These are phyloP conservation scores for apple (Malus domestica) DNA, from an alignment of 306 rosid genomes.

Conservation along the genomic window ASM211411v1 NC_041798.1:10880501-10881000, in stretches of 20 bases:
- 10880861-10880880: not conserved
- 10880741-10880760: constrained; percentile 40
- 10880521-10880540: not conserved
- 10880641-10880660: not conserved
- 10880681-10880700: not conserved
- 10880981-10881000: constrained; percentile 78
- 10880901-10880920: not conserved
- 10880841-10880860: constrained; percentile 64
- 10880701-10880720: not conserved
- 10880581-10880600: not conserved
- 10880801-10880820: constrained; percentile 86
- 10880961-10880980: constrained; percentile 80
- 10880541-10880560: not conserved
- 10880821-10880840: constrained; percentile 93
- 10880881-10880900: constrained; percentile 6
- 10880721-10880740: not conserved
- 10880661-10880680: not conserved
- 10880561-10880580: not conserved
- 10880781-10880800: constrained; percentile 91
- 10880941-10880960: constrained; percentile 90
- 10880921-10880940: constrained; percentile 69
- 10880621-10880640: not conserved
- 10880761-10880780: constrained; percentile 85
- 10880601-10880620: not conserved
- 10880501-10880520: not conserved